Evolutionary conservation across 345 rosid genomes (phyloP), one percentile per base, ranked within the genome.

Genomic region (Acer campestre): DNA sequence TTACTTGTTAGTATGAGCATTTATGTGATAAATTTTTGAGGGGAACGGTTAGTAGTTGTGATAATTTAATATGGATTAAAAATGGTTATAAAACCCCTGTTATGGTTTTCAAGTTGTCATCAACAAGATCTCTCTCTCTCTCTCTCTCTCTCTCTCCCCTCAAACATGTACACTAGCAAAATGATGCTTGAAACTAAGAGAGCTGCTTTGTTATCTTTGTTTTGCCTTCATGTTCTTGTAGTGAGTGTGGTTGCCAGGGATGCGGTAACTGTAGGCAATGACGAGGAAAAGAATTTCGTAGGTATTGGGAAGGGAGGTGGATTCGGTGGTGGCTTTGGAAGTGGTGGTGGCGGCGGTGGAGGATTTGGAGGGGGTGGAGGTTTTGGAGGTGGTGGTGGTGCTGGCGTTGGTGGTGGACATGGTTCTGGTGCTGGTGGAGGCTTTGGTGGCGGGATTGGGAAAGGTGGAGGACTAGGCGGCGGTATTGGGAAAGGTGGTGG

Each of bases 171-270:
- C 5, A 44, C 6, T 22, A 38, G 31, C 42, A 68, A 82, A 71
- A 84, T 88, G 92, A 83, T 81, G 1, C 80, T 80, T 38, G 69
- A 64, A n/a, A 74, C 58, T 23, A 66, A 40, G 69, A 73, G 80
- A 70, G 67, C 78, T 76, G 78, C 67, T 74, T 59, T 87, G 12
- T 74, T 90, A 55, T 80, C 85, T 68, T 82, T 90, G 82, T 75
- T 90, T 35, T 88, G 90, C 58, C 70, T 90, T 63, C 75, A 81
- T 79, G 81, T 84, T 74, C 74, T 90, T 23, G 82, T 77, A 3
- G 85, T 68, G 56, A 84, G 80, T 67, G 92, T 83, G 61, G 20
- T 74, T 72, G 90, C 87, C 1, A 87, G 84, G 75, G 68, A 87
- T 79, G 77, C 58, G 18, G 87, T 27, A 59, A 77, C 71, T 29